Evolutionary conservation across 208 protist genomes (phyloP), one percentile per base, ranked within the genome.

Genomic region (Trypanosoma congolense): DNA sequence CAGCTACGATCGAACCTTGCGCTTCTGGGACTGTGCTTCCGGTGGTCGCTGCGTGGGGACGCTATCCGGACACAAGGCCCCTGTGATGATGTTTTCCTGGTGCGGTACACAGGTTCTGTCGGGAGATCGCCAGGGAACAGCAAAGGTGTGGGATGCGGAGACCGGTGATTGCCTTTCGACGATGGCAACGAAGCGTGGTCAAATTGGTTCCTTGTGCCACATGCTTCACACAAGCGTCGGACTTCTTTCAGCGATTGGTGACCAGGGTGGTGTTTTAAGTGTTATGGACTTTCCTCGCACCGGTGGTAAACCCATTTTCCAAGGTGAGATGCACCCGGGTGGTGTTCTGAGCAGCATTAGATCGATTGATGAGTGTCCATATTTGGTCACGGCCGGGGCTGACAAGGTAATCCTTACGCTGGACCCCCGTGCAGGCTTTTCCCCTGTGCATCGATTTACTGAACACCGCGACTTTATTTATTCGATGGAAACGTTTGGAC

Each of bases 391-490:
- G 21, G 75, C 75, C 25, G 89, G 89, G 5, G 83, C 89, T 2
- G 89, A 95, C 66, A 73, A 71, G 57, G 65, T 74, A 16, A 73
- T 95, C 50, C 45, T 68, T 8, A 74, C 75, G 10, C 63, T 92
- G 4, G 89, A 95, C 38, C 73, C 83, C 0, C 78, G 84, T 21
- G 40, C 25, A 12, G 55, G 47, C 52, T 93, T 86, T 54, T 33
- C 36, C 0, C 30, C 55, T 10, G 46, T 92, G 18, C 70, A 80
- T 64, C 52, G n/a, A 8, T 57, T 88, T 14, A 61, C 67, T 1
- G 73, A 87, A 16, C 83, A 96, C 55, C 41, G 57, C 24, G 86
- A 93, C 58, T 92, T 87, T 52, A 80, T 95, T 51, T 92, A 93
- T 47, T 88, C 76, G 2, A 36, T 92, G 33, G 72, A 88, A 22